Conservation (phyloP, 805 yeast species). For the Kodamaea laetipori region DNA sequence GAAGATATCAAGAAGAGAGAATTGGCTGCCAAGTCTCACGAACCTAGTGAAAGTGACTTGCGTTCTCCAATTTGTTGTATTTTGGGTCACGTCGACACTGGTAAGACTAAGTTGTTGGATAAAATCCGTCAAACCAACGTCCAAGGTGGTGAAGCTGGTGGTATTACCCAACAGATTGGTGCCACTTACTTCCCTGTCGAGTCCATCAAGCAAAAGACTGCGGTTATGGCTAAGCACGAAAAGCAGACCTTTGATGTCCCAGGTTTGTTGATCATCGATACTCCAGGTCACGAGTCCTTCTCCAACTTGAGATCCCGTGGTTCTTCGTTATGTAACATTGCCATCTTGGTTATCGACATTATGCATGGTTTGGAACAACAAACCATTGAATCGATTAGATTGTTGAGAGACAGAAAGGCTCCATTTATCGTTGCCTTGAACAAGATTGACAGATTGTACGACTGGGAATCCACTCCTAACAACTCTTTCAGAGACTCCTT, state of each 20-base stretch:
- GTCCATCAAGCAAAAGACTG: constrained; percentile 87
- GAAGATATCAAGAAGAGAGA: constrained; percentile 16
- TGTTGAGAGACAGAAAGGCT: constrained; percentile 94
- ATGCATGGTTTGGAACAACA: constrained; percentile 99
- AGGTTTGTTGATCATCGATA: constrained; percentile 93
- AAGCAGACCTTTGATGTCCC: constrained; percentile 91
- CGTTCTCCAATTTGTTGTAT: constrained; percentile 99
- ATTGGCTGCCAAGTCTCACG: constrained; percentile 17
- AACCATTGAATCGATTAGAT: constrained; percentile 89
- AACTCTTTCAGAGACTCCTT: constrained; percentile 95
- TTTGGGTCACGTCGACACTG: constrained; percentile 99
- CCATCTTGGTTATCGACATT: constrained; percentile 95
- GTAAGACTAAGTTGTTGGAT: constrained; percentile 96
- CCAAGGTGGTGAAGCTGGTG: constrained; percentile 99
- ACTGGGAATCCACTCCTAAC: constrained; percentile 89
- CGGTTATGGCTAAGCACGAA: constrained; percentile 84
- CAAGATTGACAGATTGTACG: constrained; percentile 96
- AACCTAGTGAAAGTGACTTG: constrained; percentile 52
- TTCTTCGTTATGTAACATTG: constrained; percentile 98
- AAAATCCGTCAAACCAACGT: constrained; percentile 98
- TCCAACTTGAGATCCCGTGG: constrained; percentile 97
- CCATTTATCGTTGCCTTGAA: constrained; percentile 97
- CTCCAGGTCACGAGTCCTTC: constrained; percentile 99
- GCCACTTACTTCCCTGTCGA: constrained; percentile 99
- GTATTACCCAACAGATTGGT: constrained; percentile 99